Conservation (phyloP, 2,329 filamentous ascomycete genomes). For the Penicillium decumbens region DNA sequence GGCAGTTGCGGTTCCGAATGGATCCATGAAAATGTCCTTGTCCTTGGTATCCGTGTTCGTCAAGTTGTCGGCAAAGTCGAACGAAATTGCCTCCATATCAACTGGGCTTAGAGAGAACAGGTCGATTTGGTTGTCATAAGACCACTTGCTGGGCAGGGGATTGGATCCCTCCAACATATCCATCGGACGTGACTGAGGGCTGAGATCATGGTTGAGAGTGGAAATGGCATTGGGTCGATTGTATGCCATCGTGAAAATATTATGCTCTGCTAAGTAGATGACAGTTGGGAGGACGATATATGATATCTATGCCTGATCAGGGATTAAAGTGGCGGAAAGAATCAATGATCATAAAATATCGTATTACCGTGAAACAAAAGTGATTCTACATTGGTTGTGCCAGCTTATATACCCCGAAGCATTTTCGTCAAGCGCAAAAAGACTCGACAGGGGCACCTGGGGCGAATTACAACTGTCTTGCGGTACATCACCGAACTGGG, state of each 20-base stretch:
- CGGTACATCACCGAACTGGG: conserved; percentile 7
- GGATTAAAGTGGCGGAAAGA: background rate
- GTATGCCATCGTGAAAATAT: conserved; percentile 16
- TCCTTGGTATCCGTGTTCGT: conserved; percentile 29
- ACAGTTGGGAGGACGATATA: background rate
- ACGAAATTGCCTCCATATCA: conserved; percentile 28
- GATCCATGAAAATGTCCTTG: conserved; percentile 30
- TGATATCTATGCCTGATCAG: background rate
- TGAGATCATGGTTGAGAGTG: conserved; percentile 19
- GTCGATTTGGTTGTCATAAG: conserved; percentile 34
- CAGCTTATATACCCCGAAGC: conserved; percentile 12
- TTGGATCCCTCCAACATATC: conserved; percentile 27
- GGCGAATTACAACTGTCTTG: conserved; percentile 11
- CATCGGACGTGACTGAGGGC: conserved; percentile 20
- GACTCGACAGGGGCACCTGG: conserved; percentile 6
- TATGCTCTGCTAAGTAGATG: background rate
- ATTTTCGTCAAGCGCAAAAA: conserved; percentile 3
- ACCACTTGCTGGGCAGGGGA: conserved; percentile 35
- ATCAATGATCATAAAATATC: conserved; percentile 1
- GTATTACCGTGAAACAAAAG: conserved; percentile 9
- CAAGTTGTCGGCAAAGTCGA: conserved; percentile 31
- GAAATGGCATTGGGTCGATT: conserved; percentile 16
- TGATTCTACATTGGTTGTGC: conserved; percentile 1
- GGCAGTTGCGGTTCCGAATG: conserved; percentile 27
- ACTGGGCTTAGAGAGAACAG: conserved; percentile 32